Conservation (phyloP, 139 green algal species). For the Coelastrella sp. region DNA sequence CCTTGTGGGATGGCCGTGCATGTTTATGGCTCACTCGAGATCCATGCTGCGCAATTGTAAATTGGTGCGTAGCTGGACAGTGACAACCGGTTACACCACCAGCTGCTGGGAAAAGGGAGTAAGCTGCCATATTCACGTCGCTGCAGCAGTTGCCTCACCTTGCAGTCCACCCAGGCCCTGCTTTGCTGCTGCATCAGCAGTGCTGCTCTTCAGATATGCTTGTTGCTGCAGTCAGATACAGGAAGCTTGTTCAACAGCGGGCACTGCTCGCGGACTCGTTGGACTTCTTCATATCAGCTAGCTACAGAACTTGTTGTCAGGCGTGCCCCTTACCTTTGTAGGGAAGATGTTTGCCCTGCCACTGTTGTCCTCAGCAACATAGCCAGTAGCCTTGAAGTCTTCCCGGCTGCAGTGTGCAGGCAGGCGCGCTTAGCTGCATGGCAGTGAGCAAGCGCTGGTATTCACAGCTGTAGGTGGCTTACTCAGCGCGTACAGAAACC, state of each 20-base stretch:
- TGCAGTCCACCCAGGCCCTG: conserved; percentile 37
- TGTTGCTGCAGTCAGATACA: conserved; percentile 6
- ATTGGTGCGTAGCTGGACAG: background rate
- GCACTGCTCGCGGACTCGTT: too few species aligned
- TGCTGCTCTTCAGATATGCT: conserved; percentile 33
- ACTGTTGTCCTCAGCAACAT: conserved; percentile 56
- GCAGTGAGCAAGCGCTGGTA: background rate
- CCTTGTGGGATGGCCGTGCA: too few species aligned
- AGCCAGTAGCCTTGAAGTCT: conserved; percentile 26
- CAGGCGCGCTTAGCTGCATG: background rate
- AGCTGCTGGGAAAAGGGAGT: background rate
- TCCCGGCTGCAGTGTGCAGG: background rate
- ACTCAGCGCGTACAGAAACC: background rate
- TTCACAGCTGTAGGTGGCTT: background rate
- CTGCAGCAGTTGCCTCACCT: background rate
- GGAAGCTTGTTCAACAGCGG: too few species aligned
- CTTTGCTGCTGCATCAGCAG: background rate
- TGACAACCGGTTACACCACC: background rate
- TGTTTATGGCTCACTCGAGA: too few species aligned
- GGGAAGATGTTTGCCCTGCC: conserved; percentile 57
- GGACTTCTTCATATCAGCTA: too few species aligned
- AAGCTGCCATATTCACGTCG: background rate
- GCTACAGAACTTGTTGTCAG: background rate
- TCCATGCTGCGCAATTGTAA: too few species aligned
- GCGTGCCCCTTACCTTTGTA: conserved; percentile 17